phyloP scores from a whole-genome alignment of 257 asterid species.

The Nicotiana otophora region DNA sequence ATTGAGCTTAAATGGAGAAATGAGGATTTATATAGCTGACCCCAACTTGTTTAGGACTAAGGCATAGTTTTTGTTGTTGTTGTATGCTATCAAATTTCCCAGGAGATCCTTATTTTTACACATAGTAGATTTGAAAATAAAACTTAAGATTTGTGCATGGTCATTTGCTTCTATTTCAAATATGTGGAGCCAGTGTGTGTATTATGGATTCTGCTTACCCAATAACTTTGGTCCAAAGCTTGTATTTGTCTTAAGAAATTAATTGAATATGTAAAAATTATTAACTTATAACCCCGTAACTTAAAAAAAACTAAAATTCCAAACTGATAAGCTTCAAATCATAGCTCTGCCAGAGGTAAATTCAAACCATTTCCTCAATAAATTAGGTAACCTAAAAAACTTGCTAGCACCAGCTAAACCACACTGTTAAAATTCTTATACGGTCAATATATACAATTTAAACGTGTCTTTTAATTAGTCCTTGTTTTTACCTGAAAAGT shows the following conservation, averaged over 20 bases:
- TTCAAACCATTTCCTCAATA: not conserved
- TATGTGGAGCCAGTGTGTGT: too few species aligned
- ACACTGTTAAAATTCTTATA: not conserved
- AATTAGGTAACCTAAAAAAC: not conserved
- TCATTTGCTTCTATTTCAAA: not conserved
- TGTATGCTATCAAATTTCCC: not conserved
- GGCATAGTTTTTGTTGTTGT: too few species aligned
- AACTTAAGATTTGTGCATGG: not conserved
- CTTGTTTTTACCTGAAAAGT: conserved; percentile 47
- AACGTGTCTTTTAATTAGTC: not conserved
- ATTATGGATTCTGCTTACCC: too few species aligned
- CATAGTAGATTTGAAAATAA: not conserved
- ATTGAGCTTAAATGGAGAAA: too few species aligned
- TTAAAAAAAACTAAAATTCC: too few species aligned
- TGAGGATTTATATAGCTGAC: too few species aligned
- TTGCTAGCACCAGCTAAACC: not conserved
- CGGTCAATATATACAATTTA: not conserved
- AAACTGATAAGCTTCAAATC: too few species aligned
- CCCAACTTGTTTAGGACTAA: too few species aligned
- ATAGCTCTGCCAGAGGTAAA: accelerated
- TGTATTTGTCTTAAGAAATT: too few species aligned
- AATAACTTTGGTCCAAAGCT: too few species aligned
- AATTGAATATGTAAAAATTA: too few species aligned
- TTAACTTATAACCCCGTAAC: too few species aligned
- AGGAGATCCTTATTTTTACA: not conserved